Percentiles rank a stretch among this genome's conserved stretches.
phyloP scores from a whole-genome alignment of 2,329 filamentous ascomycete genomes.

The Pseudogymnoascus verrucosus region DNA sequence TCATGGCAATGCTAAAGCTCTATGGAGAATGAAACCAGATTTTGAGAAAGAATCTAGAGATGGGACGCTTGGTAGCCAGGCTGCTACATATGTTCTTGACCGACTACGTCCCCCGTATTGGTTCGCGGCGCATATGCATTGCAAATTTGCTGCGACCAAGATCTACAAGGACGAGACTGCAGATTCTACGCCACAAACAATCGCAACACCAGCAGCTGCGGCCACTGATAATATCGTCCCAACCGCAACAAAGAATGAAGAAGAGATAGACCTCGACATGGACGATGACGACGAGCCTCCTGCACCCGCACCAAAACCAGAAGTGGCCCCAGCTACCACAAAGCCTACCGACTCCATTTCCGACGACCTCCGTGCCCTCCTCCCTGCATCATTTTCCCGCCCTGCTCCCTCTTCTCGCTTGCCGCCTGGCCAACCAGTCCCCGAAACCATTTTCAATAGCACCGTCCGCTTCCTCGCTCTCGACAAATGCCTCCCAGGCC shows the following conservation, averaged over 20 bases:
- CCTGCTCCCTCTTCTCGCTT: conserved; percentile 32
- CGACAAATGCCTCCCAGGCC: conserved; percentile 78
- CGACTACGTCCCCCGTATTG: conserved; percentile 74
- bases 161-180: conserved; percentile 34
- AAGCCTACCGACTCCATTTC: conserved; percentile 26
- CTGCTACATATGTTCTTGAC: conserved; percentile 73
- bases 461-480: conserved; percentile 78
- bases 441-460: conserved; percentile 66
- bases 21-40: conserved; percentile 67
- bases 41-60: conserved; percentile 69
- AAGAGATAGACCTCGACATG: conserved; percentile 64
- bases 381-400: conserved; percentile 66
- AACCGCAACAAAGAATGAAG: conserved; percentile 42
- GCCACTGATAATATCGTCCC: background rate
- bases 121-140: conserved; percentile 91
- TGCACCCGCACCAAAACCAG: conserved; percentile 12
- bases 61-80: conserved; percentile 69
- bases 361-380: conserved; percentile 59
- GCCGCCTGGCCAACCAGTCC: conserved; percentile 54
- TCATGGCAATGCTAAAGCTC: conserved; percentile 57
- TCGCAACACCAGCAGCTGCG: background rate
- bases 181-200: background rate
- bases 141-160: conserved; percentile 70
- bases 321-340: conserved; percentile 21
- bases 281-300: conserved; percentile 34